Conservation (phyloP, 257 asterid genomes). For the Primulina tabacum region DNA sequence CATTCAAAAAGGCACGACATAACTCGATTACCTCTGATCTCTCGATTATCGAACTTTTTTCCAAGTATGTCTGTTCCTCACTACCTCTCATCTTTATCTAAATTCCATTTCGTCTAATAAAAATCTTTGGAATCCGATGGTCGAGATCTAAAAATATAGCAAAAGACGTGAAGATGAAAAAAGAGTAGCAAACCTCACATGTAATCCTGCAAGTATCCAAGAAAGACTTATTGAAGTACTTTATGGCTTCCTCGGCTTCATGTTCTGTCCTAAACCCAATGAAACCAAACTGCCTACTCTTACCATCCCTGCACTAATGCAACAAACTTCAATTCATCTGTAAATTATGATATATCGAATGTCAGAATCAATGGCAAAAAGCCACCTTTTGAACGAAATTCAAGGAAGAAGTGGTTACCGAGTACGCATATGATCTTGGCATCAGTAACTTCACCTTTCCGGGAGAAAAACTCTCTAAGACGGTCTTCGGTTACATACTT, state of each 20-base stretch:
- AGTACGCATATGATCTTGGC: conserved; percentile 91
- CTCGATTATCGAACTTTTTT: neutral
- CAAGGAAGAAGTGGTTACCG: conserved; percentile 36
- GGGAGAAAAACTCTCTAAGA: conserved; percentile 79
- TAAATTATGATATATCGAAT: neutral
- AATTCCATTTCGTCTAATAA: neutral
- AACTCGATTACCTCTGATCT: neutral
- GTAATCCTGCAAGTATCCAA: conserved; percentile 63
- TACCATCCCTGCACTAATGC: conserved; percentile 69
- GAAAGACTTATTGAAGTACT: conserved; percentile 64
- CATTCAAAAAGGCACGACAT: neutral
- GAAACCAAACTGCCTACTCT: conserved; percentile 84
- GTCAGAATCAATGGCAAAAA: neutral
- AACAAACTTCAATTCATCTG: neutral
- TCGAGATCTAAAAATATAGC: neutral
- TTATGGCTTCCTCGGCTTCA: conserved; percentile 68
- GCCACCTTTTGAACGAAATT: neutral
- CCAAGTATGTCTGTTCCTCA: neutral
- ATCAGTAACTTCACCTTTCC: conserved; percentile 92
- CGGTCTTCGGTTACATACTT: conserved; percentile 70
- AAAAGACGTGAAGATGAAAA: conserved; percentile 8
- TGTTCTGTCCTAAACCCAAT: conserved; percentile 73
- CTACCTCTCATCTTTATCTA: neutral
- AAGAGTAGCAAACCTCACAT: conserved; percentile 61
- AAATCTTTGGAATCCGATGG: neutral